Evolutionary conservation across 805 yeast species (phyloP).

Genomic region (Saccharomycodes ludwigii): DNA sequence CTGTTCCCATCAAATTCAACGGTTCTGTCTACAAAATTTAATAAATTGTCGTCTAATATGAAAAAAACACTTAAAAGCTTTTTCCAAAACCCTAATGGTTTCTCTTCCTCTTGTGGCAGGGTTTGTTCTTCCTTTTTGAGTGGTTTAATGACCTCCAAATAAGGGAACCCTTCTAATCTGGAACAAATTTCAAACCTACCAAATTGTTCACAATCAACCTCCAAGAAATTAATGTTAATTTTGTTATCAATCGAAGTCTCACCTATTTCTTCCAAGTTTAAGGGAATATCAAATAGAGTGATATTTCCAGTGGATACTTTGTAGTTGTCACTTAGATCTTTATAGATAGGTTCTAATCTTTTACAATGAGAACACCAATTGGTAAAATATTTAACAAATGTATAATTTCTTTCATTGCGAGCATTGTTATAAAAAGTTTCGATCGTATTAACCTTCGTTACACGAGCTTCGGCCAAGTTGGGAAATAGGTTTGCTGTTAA

Average conservation of each 20-base stretch:
- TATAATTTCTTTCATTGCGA: conserved; percentile 16
- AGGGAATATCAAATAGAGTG: background rate
- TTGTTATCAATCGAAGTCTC: conserved; percentile 6
- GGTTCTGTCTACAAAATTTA: conserved; percentile 36
- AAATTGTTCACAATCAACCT: conserved; percentile 23
- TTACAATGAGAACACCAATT: conserved; percentile 67
- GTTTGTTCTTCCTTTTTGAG: too few relatives aligned
- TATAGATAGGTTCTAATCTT: conserved; percentile 41
- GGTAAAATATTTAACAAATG: conserved; percentile 35
- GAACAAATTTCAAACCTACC: conserved; percentile 18
- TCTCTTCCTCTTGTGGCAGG: too few relatives aligned
- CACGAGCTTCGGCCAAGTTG: too few relatives aligned
- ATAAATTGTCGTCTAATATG: too few relatives aligned
- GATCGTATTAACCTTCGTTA: conserved; percentile 13
- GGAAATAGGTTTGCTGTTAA: too few relatives aligned
- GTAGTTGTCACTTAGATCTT: conserved; percentile 32
- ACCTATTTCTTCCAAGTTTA: conserved; percentile 8
- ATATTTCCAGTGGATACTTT: background rate
- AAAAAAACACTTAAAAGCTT: too few relatives aligned
- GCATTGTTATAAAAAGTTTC: conserved; percentile 19
- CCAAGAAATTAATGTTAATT: conserved; percentile 16
- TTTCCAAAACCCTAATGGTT: too few relatives aligned
- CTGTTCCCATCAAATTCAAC: conserved; percentile 43
- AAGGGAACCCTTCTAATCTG: conserved; percentile 46
- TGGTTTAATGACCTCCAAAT: conserved; percentile 43